Conservation (phyloP, 1,284 basidiomycete species). For the Termitomyces sp. region DNA sequence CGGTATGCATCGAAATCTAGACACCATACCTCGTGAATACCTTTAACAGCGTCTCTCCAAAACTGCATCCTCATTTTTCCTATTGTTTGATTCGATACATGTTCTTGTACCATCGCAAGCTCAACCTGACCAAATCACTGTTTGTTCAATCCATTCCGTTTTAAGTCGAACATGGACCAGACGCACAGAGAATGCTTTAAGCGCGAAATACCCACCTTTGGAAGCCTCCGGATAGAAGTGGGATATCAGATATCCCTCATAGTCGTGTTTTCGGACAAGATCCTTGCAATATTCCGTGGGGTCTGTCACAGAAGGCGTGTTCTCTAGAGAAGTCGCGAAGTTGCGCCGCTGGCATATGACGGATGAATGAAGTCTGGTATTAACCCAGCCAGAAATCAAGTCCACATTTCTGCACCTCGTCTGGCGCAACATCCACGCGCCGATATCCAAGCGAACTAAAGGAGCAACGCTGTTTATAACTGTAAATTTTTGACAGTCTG, state of each 20-base stretch:
- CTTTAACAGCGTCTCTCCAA: conserved; percentile 84
- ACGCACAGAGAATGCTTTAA: conserved; percentile 86
- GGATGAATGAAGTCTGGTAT: not conserved
- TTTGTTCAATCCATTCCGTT: conserved; percentile 6
- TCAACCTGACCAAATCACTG: conserved; percentile 57
- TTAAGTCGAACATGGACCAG: conserved; percentile 9
- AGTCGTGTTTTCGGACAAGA: conserved; percentile 71
- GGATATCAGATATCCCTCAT: conserved; percentile 74
- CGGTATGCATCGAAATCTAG: conserved; percentile 17
- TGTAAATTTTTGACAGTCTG: too few relatives aligned
- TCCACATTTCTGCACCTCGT: not conserved
- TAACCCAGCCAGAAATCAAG: not conserved
- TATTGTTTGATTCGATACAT: conserved; percentile 73
- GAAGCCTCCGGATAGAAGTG: conserved; percentile 71
- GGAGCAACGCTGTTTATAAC: not conserved
- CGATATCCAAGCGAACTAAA: not conserved
- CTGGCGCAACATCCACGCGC: not conserved
- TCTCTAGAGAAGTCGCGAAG: conserved; percentile 9
- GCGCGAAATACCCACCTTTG: conserved; percentile 72
- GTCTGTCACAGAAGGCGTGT: conserved; percentile 25
- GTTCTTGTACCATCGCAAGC: conserved; percentile 76
- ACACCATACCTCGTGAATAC: conserved; percentile 59
- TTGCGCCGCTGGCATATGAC: conserved; percentile 1
- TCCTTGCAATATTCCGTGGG: conserved; percentile 60
- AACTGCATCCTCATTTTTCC: conserved; percentile 90